Percentiles rank a stretch among this genome's conserved stretches.
Evolutionary conservation across 2,329 filamentous ascomycete genomes (phyloP).

Genomic region (Pseudogymnoascus sp.): DNA sequence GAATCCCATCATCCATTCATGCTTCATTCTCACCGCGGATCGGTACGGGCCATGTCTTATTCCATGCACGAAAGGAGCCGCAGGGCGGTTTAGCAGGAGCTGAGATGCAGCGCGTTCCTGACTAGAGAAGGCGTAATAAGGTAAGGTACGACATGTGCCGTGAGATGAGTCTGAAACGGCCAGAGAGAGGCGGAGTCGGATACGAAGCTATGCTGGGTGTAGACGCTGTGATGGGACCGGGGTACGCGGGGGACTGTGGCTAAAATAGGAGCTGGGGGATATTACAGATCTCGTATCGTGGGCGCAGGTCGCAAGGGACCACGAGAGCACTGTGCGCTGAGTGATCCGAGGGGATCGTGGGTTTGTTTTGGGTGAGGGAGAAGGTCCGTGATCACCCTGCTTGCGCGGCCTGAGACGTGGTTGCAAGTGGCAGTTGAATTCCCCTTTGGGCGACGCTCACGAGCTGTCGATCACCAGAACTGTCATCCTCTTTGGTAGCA

Average conservation of each 20-base stretch:
- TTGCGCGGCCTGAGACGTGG: not conserved
- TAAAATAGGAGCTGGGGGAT: not conserved
- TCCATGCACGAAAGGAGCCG: not conserved
- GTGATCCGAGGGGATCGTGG: not conserved
- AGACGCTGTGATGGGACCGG: not conserved
- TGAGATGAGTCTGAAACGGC: not conserved
- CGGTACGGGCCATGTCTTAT: not conserved
- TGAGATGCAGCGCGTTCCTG: not conserved
- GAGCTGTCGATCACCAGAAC: not conserved
- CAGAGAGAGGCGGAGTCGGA: constrained; percentile 1
- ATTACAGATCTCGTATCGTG: constrained; percentile 8
- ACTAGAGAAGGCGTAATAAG: no score
- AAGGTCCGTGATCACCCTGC: not conserved
- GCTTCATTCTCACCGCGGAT: not conserved
- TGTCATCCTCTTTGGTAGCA: not conserved
- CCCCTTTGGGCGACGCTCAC: not conserved
- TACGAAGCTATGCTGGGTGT: not conserved
- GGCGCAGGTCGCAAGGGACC: not conserved
- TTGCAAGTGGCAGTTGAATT: not conserved
- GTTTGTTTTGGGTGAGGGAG: not conserved
- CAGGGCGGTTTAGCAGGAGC: not conserved
- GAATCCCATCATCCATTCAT: not conserved
- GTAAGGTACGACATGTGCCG: no score
- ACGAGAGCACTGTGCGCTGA: not conserved
- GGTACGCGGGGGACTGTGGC: not conserved